Percentiles rank a stretch among this genome's conserved stretches.
Conservation (phyloP, 2,329 filamentous ascomycete species). For the Sordariomycetes sp. region DNA sequence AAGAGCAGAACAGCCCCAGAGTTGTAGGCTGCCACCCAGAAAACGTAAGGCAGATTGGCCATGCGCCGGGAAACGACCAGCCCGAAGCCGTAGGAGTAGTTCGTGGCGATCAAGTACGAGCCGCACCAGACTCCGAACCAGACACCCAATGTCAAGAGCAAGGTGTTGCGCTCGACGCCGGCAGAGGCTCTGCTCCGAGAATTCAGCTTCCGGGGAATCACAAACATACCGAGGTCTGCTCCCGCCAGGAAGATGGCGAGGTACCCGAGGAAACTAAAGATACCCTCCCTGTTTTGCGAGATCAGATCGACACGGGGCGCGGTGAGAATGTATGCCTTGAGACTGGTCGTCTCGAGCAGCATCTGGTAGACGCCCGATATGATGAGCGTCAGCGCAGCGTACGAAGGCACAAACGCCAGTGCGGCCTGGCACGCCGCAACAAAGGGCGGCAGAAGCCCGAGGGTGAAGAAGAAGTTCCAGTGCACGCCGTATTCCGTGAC, state of each 20-base stretch:
- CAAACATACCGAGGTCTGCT: constrained; percentile 70
- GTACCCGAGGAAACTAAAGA: constrained; percentile 94
- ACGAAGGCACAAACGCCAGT: constrained; percentile 63
- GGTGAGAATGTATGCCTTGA: constrained; percentile 75
- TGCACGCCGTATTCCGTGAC: constrained; percentile 96
- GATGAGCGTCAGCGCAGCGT: constrained; percentile 63
- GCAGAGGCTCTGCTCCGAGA: constrained; percentile 30
- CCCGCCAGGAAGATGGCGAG: constrained; percentile 90
- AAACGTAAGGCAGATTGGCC: constrained; percentile 86
- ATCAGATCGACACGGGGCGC: constrained; percentile 71
- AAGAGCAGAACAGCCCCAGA: constrained; percentile 72
- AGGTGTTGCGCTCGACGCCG: constrained; percentile 40
- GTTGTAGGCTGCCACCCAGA: constrained; percentile 93
- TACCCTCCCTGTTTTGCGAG: constrained; percentile 85
- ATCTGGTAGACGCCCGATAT: constrained; percentile 66
- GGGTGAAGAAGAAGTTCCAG: constrained; percentile 99
- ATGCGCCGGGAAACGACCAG: constrained; percentile 77
- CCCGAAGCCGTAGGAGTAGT: constrained; percentile 60
- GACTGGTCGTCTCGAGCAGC: constrained; percentile 62
- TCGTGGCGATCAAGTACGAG: constrained; percentile 62
- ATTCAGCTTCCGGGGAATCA: constrained; percentile 55
- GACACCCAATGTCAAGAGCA: constrained; percentile 53
- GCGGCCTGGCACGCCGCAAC: constrained; percentile 73
- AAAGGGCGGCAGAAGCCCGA: constrained; percentile 81
- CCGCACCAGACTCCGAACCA: constrained; percentile 61